These are phyloP conservation scores for Triticum urartu DNA, from an alignment of 176 grass and related monocot genomes.

Conservation along the genomic window DNA sequence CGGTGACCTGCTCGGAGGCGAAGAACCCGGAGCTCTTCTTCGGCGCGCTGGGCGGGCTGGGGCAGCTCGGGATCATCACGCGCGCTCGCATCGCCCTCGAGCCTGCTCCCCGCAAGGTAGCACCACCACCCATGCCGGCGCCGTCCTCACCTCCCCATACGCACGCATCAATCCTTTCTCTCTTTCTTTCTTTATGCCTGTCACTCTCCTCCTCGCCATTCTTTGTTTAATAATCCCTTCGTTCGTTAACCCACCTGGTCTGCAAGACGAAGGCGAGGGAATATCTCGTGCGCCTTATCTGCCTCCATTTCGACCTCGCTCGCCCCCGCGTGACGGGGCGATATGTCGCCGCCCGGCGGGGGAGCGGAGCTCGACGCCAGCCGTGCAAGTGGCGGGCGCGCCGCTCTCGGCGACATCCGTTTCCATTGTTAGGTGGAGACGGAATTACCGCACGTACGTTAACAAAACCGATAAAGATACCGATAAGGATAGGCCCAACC, in stretches of 20 bases:
- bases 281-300: neutral
- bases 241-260: neutral
- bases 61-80: constrained; percentile 92
- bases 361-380: neutral
- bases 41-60: constrained; percentile 79
- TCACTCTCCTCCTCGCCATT: too few species aligned
- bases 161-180: neutral
- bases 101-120: constrained; percentile 77
- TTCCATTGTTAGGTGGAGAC: neutral
- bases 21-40: constrained; percentile 72
- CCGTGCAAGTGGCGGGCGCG: constrained; percentile 36
- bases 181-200: neutral
- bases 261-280: neutral
- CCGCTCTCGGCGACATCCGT: neutral
- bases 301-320: neutral
- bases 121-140: neutral
- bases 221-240: too few species aligned
- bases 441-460: neutral
- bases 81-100: constrained; percentile 92
- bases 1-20: constrained; percentile 75
- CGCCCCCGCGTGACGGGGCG: neutral
- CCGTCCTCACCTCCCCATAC: too few species aligned
- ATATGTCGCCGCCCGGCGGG: constrained; percentile 4
- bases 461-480: neutral
- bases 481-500: neutral